phyloP scores from a whole-genome alignment of 805 yeast genomes.

The Candida coleopterorum region DNA sequence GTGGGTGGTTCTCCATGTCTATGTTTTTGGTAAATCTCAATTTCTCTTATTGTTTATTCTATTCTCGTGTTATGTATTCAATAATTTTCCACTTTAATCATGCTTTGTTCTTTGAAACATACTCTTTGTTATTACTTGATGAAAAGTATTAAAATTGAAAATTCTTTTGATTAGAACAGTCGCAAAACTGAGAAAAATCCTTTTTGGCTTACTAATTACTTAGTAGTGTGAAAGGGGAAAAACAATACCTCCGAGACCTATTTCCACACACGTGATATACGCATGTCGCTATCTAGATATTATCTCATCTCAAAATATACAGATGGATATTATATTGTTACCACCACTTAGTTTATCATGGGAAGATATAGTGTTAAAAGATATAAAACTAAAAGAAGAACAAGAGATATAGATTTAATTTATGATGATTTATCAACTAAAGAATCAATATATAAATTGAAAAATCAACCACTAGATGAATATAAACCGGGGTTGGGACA shows the following conservation, averaged over 20 bases:
- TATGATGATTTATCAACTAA: slow-evolving; percentile 65
- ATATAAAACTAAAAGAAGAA: slow-evolving; percentile 86
- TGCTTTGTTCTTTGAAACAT: background rate
- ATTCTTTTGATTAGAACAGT: slow-evolving; percentile 1
- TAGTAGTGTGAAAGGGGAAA: background rate
- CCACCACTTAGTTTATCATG: too few relatives aligned
- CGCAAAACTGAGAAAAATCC: too few relatives aligned
- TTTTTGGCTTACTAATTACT: too few relatives aligned
- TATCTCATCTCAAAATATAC: slow-evolving; percentile 10
- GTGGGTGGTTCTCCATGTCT: too few relatives aligned
- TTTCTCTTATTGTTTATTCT: too few relatives aligned
- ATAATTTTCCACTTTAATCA: background rate
- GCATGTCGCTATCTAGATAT: slow-evolving; percentile 3
- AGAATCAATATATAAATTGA: slow-evolving; percentile 58
- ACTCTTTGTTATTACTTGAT: slow-evolving; percentile 1
- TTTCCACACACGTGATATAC: background rate
- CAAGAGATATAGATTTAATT: slow-evolving; percentile 78
- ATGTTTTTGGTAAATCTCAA: too few relatives aligned
- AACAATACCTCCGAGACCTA: too few relatives aligned
- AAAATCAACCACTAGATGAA: slow-evolving; percentile 86
- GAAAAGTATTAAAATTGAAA: background rate
- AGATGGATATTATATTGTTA: background rate
- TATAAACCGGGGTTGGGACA: slow-evolving; percentile 92
- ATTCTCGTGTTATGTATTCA: background rate
- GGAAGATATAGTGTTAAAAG: slow-evolving; percentile 83